Base-by-base conservation (phyloP, 2,329 filamentous ascomycete genomes). In the Dactylellina leptospora region DNA sequence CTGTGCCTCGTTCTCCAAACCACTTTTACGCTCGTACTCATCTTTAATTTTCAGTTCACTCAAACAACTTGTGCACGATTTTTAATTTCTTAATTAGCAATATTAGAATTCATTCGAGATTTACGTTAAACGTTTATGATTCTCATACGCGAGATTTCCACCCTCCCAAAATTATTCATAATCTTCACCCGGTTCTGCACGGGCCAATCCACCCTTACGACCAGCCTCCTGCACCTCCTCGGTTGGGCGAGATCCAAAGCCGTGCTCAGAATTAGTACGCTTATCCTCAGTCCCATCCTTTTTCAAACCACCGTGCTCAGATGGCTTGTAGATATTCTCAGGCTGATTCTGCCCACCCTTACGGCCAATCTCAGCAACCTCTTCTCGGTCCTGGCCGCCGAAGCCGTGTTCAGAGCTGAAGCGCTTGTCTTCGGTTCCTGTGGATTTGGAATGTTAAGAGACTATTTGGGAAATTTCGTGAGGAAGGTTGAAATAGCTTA, bases 261-360 rank as follows among this genome's bases (percentile, higher is more conserved):
- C 66, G n/a, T 72, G 66, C 1, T 72, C 66, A 4, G 66, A 22
- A 33, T 59, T 42, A 18, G 45, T 72, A 48, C 58, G 66, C 58
- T 72, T 63, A 11, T 72, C 66, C 22, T 63, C 66, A 13, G 66
- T 72, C 23, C 66, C 66, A 27, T 64, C 66, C 22, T 36, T 64
- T 53, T 72, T 72, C 50, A 72, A 13, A 18, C 66, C 66, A 11
- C 58, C 58, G n/a, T 72, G 66, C 44, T 72, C 59, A 20, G 66
- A 72, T 30, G 66, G 66, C 30, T 72, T 72, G 33, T 72, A 72
- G n/a, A 64, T 72, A 13, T 72, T 59, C 9, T 72, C 66, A 3
- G 66, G 58, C 42, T 72, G 66, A 9, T 27, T 72, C 2, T 51
- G 13, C 5, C 66, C 59, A 11, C 66, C 66, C 33, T 72, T 48